Evolutionary conservation across 768 basidiomycete species (phyloP), one percentile per base, ranked within the genome.

Genomic region (Leucogyrophana mollusca): DNA sequence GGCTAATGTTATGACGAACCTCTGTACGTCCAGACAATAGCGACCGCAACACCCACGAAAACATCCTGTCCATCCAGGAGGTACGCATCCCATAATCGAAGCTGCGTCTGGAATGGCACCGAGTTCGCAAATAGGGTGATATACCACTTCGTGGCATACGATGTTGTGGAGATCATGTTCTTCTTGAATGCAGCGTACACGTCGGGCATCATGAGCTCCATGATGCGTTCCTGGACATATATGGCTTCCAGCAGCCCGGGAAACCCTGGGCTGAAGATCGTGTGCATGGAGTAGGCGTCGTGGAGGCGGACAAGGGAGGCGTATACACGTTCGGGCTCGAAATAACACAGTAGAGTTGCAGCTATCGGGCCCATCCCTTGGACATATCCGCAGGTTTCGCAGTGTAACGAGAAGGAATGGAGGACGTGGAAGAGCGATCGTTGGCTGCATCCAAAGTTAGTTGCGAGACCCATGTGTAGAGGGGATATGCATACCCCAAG

Each of bases 351-450:
- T 17, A 99, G 76, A 2, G 94, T 97, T 1, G 94, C 90, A 0
- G 95, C 92, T 47, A 99, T 90, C 5, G 95, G 90, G 2, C 96
- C 94, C 96, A 99, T 99, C 50, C 96, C 96, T 69, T 99, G 96
- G 33, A 94, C 94, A 62, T 99, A 99, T 13, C 95, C 95, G 51
- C 96, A 98, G 9, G 78, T 72, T 14, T 73, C 64, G 67, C 95
- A 97, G n/a, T 75, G 73, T 16, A 94, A 74, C 2, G 93, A 94
- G 62, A 96, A 94, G 41, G 81, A 81, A 65, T 98, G 96, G 21
- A 98, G 76, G 47, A 96, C 92, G 61, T 92, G 93, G 67, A 98
- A 98, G 9, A 99, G 73, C 4, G 90, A 89, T 9, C 95, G 85
- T 79, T 99, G 95, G 7, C 93, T 93, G 56, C 11, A 50, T 33